These are phyloP conservation scores for Colletotrichum kahawae DNA, from an alignment of 2,329 filamentous ascomycete species.

Conservation along the genomic window DNA sequence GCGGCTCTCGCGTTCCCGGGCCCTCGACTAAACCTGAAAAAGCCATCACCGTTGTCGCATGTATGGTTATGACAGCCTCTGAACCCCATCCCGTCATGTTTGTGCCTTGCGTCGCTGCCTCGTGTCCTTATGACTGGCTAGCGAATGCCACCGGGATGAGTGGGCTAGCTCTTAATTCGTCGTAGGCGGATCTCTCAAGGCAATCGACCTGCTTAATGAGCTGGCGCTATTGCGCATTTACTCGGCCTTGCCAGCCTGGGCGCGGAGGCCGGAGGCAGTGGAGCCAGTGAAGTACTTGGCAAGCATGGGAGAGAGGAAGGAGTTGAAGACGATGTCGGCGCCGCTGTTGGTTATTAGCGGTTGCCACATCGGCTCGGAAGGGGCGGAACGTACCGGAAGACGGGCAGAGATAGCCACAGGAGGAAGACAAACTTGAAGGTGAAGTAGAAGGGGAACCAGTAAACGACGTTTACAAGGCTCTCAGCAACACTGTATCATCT, in stretches of 20 bases:
- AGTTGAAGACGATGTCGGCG: slow-evolving; percentile 95
- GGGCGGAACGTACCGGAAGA: slow-evolving; percentile 78
- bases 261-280: slow-evolving; percentile 85
- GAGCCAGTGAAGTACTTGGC: slow-evolving; percentile 86
- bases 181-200: slow-evolving; percentile 16
- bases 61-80: not conserved
- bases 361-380: not conserved
- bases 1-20: slow-evolving; percentile 5
- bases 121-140: slow-evolving; percentile 13
- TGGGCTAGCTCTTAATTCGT: slow-evolving; percentile 9
- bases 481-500: slow-evolving; percentile 66
- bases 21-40: slow-evolving; percentile 4
- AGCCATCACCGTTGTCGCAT: slow-evolving; percentile 22
- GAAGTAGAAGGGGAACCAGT: slow-evolving; percentile 99
- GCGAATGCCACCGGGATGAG: slow-evolving; percentile 4
- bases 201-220: slow-evolving; percentile 18
- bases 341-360: slow-evolving; percentile 63
- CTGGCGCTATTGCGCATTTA: slow-evolving; percentile 43
- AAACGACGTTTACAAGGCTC: slow-evolving; percentile 82
- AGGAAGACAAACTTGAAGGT: slow-evolving; percentile 99
- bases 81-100: slow-evolving; percentile 1
- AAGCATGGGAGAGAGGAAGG: slow-evolving; percentile 89
- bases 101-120: slow-evolving; percentile 6
- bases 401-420: slow-evolving; percentile 96
- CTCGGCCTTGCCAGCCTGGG: slow-evolving; percentile 81